phyloP scores from a whole-genome alignment of 1,284 basidiomycete genomes.

The Prillingera fragicola region DNA sequence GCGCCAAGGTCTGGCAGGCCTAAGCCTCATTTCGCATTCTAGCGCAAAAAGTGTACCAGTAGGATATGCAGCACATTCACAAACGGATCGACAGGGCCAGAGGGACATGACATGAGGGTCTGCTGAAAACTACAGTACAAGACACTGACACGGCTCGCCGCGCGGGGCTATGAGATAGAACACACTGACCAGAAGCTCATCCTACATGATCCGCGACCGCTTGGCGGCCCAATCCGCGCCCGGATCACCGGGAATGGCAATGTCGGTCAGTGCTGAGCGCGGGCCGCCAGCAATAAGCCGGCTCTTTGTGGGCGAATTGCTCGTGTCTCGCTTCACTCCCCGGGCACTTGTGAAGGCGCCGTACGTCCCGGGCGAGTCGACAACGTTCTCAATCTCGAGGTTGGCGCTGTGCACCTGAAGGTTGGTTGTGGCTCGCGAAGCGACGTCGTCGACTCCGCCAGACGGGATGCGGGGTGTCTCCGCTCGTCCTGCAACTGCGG shows the following conservation, averaged over 20 bases:
- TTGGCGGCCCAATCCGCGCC: slow-evolving; percentile 19
- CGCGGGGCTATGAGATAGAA: too few relatives aligned
- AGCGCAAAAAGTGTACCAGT: slow-evolving; percentile 17
- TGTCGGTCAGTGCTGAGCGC: slow-evolving; percentile 23
- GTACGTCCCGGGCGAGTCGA: slow-evolving; percentile 7
- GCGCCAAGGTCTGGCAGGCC: slow-evolving; percentile 62
- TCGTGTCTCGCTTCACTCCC: slow-evolving; percentile 28
- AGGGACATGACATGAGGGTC: too few relatives aligned
- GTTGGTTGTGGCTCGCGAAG: slow-evolving; percentile 20
- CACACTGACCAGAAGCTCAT: too few relatives aligned
- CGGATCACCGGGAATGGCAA: slow-evolving; percentile 6
- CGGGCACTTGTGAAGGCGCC: slow-evolving; percentile 35
- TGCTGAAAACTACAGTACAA: too few relatives aligned
- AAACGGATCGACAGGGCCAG: neutral
- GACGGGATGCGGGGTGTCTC: slow-evolving; percentile 31
- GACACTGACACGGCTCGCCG: too few relatives aligned
- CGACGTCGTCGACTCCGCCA: slow-evolving; percentile 29
- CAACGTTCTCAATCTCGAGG: slow-evolving; percentile 8
- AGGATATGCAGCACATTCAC: slow-evolving; percentile 14
- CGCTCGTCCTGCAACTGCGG: slow-evolving; percentile 1
- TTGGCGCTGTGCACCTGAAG: slow-evolving; percentile 8
- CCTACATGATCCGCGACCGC: slow-evolving; percentile 16
- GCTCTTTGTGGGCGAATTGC: slow-evolving; percentile 10
- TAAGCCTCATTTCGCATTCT: slow-evolving; percentile 35
- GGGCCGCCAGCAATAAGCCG: slow-evolving; percentile 11